Evolutionary conservation across 306 rosid species (phyloP).

Genomic region (Prunus davidiana): DNA sequence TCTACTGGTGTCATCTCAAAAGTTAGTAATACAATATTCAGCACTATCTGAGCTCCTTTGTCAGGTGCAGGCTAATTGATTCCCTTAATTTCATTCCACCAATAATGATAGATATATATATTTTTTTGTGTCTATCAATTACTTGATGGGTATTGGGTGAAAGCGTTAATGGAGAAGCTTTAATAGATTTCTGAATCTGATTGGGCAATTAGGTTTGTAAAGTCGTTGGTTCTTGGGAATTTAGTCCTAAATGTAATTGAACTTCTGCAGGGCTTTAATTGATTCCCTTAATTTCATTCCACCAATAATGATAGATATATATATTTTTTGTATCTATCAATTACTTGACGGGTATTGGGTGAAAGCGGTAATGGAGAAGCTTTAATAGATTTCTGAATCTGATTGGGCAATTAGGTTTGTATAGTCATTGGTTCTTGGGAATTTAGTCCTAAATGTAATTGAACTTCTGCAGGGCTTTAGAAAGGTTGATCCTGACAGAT

Average conservation of each 20-base stretch:
- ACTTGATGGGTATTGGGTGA: conserved; percentile 1
- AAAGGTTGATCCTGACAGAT: conserved; percentile 70
- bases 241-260: not conserved
- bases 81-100: not conserved
- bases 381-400: conserved; percentile 3
- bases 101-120: not conserved
- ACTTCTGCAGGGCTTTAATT: conserved; percentile 62
- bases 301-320: not conserved
- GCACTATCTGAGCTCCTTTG: not conserved
- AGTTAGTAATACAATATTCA: not conserved
- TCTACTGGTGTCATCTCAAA: not conserved
- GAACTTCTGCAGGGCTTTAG: conserved; percentile 70
- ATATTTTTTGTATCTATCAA: not conserved
- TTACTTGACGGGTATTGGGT: conserved; percentile 2
- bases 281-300: not conserved
- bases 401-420: conserved; percentile 7
- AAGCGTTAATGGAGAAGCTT: conserved; percentile 4
- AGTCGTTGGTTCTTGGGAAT: conserved; percentile 5
- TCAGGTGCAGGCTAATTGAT: not conserved
- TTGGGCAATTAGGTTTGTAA: conserved; percentile 6
- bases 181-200: conserved; percentile 3
- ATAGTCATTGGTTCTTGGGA: conserved; percentile 10
- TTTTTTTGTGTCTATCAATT: not conserved
- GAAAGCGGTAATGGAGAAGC: not conserved
- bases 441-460: not conserved